These are phyloP conservation scores for Suillus ampliporus DNA, from an alignment of 768 basidiomycete genomes.

Conservation along the genomic window DNA sequence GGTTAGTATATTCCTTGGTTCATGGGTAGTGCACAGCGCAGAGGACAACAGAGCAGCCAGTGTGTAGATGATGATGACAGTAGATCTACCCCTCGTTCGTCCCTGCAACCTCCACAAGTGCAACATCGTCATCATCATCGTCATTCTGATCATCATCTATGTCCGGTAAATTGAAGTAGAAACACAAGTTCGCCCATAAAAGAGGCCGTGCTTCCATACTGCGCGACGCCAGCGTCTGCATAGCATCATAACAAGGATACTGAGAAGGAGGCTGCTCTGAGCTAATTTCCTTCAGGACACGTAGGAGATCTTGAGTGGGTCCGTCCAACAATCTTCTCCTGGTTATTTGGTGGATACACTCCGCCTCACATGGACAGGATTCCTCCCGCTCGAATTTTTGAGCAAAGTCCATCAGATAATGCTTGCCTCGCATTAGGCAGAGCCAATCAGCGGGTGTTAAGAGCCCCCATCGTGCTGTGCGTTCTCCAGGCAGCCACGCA, in stretches of 20 bases:
- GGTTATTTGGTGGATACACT: not conserved
- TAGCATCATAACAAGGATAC: not conserved
- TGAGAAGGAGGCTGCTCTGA: not conserved
- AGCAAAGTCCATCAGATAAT: constrained; percentile 6
- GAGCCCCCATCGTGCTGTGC: constrained; percentile 6
- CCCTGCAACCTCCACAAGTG: not conserved
- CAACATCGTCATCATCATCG: constrained; percentile 1
- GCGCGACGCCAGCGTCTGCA: not conserved
- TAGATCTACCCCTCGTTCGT: not conserved
- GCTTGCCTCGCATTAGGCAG: constrained; percentile 5
- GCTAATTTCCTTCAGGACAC: not conserved
- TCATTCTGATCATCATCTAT: constrained; percentile 3
- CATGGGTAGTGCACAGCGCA: not conserved
- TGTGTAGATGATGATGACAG: too few species aligned
- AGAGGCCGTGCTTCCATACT: not conserved
- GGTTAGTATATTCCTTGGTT: not conserved
- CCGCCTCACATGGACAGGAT: too few species aligned
- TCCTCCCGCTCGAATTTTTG: not conserved
- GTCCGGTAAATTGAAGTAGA: constrained; percentile 5
- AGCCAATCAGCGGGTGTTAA: constrained; percentile 1
- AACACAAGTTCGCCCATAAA: not conserved
- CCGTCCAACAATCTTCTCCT: constrained; percentile 2
- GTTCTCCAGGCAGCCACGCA: constrained; percentile 2
- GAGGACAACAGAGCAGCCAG: not conserved
- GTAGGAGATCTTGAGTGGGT: constrained; percentile 4